phyloP scores from a whole-genome alignment of 2,329 filamentous ascomycete genomes.

The Zasmidium citrigriseum region DNA sequence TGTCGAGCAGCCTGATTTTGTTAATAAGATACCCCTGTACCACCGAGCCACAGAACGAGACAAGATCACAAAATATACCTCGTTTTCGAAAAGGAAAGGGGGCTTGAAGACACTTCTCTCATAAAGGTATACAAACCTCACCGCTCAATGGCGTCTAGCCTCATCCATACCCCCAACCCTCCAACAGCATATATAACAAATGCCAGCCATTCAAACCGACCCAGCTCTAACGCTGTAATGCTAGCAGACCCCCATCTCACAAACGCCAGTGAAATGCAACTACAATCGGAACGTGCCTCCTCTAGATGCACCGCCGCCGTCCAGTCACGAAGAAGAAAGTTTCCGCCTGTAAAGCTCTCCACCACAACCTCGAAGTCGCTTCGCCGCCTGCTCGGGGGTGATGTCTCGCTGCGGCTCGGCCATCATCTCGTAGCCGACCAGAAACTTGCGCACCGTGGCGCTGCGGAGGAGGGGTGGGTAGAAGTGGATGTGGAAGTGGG shows the following conservation, averaged over 20 bases:
- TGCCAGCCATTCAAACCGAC: background rate
- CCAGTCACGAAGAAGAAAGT: constrained; percentile 3
- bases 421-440: constrained; percentile 95
- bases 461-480: constrained; percentile 91
- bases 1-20: no score
- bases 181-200: no score
- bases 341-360: constrained; percentile 77
- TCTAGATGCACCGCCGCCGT: background rate
- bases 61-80: no score
- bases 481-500: constrained; percentile 96
- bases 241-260: background rate
- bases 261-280: background rate
- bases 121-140: background rate
- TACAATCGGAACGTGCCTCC: background rate
- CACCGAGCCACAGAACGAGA: no score
- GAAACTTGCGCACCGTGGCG: constrained; percentile 91
- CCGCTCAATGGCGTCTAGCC: background rate
- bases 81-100: no score
- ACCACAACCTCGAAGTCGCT: constrained; percentile 71
- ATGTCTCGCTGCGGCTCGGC: constrained; percentile 98
- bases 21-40: no score
- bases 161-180: background rate
- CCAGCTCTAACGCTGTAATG: background rate
- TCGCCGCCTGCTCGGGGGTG: constrained; percentile 91
- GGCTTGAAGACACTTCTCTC: no score